Evolutionary conservation across 352 stramenopile species (phyloP).

Genomic region (Globisporangium nagaii): DNA sequence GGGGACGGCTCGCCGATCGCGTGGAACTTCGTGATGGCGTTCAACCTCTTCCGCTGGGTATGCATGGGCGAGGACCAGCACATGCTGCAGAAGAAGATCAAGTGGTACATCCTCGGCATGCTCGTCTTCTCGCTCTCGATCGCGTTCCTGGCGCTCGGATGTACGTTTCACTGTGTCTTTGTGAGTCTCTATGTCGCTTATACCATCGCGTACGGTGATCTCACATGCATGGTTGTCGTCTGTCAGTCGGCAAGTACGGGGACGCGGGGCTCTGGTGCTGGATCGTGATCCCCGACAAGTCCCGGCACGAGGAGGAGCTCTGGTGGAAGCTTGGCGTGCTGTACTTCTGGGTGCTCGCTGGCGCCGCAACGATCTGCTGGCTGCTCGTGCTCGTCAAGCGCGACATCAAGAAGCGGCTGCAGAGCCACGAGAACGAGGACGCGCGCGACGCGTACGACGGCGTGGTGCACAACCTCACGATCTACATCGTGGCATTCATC

Average conservation of each 20-base stretch:
- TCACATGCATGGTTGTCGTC: background rate
- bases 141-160: slow-evolving; percentile 34
- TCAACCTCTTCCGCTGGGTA: slow-evolving; percentile 80
- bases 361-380: slow-evolving; percentile 42
- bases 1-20: slow-evolving; percentile 65
- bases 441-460: slow-evolving; percentile 70
- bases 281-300: slow-evolving; percentile 45
- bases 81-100: slow-evolving; percentile 80
- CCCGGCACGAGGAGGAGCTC: slow-evolving; percentile 31
- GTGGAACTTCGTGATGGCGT: slow-evolving; percentile 84
- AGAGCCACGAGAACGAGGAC: slow-evolving; percentile 71
- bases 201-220: background rate
- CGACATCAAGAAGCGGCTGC: slow-evolving; percentile 68
- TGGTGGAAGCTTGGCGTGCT: slow-evolving; percentile 71
- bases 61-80: slow-evolving; percentile 79
- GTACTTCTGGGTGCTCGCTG: slow-evolving; percentile 73
- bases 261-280: slow-evolving; percentile 77
- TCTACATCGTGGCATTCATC: slow-evolving; percentile 79
- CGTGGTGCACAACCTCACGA: slow-evolving; percentile 77
- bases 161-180: slow-evolving; percentile 17
- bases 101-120: slow-evolving; percentile 65
- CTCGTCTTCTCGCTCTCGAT: slow-evolving; percentile 60
- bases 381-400: slow-evolving; percentile 75
- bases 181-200: background rate
- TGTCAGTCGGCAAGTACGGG: slow-evolving; percentile 50